Conservation (phyloP, 2,329 filamentous ascomycete genomes). For the Sclerotinia borealis region DNA sequence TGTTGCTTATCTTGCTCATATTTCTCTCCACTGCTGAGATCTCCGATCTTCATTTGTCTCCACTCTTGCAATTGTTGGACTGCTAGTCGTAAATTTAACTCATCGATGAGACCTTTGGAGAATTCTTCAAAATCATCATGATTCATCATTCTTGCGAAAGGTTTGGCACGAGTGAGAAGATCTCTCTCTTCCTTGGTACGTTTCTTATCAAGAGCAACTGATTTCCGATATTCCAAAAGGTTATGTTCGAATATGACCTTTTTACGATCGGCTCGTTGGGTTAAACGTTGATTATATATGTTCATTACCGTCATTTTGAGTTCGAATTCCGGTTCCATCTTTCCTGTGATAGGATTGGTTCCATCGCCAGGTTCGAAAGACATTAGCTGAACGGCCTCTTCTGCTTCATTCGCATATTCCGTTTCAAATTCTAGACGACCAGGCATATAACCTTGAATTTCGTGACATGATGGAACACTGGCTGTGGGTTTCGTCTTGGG, state of each 20-base stretch:
- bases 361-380: conserved; percentile 96
- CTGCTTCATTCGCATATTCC: conserved; percentile 94
- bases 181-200: conserved; percentile 93
- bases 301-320: conserved; percentile 97
- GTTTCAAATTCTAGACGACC: conserved; percentile 96
- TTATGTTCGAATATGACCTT: conserved; percentile 96
- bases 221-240: conserved; percentile 88
- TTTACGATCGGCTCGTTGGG: conserved; percentile 86
- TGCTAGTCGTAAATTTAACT: conserved; percentile 84
- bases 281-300: conserved; percentile 90
- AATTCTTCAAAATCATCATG: conserved; percentile 83
- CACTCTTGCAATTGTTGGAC: conserved; percentile 91
- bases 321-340: conserved; percentile 92
- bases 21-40: conserved; percentile 80
- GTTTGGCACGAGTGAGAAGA: conserved; percentile 86
- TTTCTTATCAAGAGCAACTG: conserved; percentile 85
- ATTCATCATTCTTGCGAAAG: conserved; percentile 96
- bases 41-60: conserved; percentile 77
- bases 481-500: conserved; percentile 95
- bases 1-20: conserved; percentile 84
- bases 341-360: conserved; percentile 73
- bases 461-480: conserved; percentile 91
- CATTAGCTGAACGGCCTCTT: conserved; percentile 97
- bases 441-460: conserved; percentile 98
- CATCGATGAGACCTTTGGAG: conserved; percentile 78